phyloP scores from a whole-genome alignment of 768 basidiomycete genomes.

The Tulasnella sp. region DNA sequence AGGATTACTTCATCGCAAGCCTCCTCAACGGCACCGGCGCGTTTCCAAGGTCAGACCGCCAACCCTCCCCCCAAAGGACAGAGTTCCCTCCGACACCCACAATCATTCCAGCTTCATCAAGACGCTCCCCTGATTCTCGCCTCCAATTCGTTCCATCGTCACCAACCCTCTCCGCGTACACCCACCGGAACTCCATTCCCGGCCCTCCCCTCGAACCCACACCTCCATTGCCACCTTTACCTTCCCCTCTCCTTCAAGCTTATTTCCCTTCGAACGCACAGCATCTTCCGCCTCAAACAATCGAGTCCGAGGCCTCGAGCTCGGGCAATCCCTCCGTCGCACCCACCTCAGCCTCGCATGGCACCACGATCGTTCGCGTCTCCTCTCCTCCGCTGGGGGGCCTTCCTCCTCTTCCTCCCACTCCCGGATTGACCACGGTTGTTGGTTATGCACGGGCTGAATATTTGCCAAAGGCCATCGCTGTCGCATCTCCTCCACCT shows the following conservation, averaged over 20 bases:
- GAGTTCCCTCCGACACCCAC: slow-evolving; percentile 12
- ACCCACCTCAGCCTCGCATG: slow-evolving; percentile 12
- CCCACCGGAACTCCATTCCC: slow-evolving; percentile 43
- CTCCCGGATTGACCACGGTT: slow-evolving; percentile 17
- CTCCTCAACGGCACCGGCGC: slow-evolving; percentile 22
- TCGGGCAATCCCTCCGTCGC: slow-evolving; percentile 20
- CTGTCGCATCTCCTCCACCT: slow-evolving; percentile 11
- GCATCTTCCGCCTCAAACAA: slow-evolving; percentile 3
- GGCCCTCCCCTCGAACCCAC: slow-evolving; percentile 43
- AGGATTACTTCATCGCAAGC: slow-evolving; percentile 29
- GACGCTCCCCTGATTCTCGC: neutral
- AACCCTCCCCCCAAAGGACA: slow-evolving; percentile 18
- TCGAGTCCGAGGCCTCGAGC: slow-evolving; percentile 19
- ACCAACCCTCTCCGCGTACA: slow-evolving; percentile 40
- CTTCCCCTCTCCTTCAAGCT: slow-evolving; percentile 40
- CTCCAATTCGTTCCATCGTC: slow-evolving; percentile 21
- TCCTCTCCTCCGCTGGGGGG: neutral
- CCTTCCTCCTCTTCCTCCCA: slow-evolving; percentile 3
- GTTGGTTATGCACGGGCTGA: slow-evolving; percentile 32
- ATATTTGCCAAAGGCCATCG: slow-evolving; percentile 31
- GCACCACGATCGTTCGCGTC: slow-evolving; percentile 23
- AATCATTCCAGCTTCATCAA: slow-evolving; percentile 5
- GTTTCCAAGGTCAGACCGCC: slow-evolving; percentile 6
- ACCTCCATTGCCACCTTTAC: slow-evolving; percentile 44
- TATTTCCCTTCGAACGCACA: slow-evolving; percentile 22